Conservation (phyloP, 768 basidiomycete genomes). For the Porphyrellus cyaneotinctus region DNA sequence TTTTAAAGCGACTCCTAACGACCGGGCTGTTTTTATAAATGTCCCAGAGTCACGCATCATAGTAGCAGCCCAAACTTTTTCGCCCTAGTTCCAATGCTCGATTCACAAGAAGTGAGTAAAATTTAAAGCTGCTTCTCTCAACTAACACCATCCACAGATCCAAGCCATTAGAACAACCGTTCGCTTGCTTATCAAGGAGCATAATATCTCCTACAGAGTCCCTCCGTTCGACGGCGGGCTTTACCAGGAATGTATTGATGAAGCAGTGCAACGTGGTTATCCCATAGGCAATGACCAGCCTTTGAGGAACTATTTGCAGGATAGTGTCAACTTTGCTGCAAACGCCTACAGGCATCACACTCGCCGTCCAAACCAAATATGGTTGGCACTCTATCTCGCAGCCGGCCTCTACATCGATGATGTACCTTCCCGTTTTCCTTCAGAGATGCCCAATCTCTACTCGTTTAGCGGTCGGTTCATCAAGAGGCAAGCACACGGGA, state of each 20-base stretch:
- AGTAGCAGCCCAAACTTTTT: not conserved
- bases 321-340: not conserved
- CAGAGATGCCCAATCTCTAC: not conserved
- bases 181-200: not conserved
- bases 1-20: too few relatives aligned
- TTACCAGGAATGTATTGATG: not conserved
- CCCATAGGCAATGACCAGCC: not conserved
- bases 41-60: too few relatives aligned
- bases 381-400: not conserved
- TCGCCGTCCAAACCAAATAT: not conserved
- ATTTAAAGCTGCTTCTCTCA: not conserved
- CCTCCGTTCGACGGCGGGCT: not conserved
- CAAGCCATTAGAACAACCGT: not conserved
- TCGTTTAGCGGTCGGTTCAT: not conserved
- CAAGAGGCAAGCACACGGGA: not conserved
- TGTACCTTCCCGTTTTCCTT: not conserved
- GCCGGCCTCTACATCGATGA: not conserved
- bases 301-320: not conserved
- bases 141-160: not conserved
- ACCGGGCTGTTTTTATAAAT: too few relatives aligned
- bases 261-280: slow-evolving; percentile 1
- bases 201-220: not conserved
- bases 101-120: not conserved
- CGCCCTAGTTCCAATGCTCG: not conserved
- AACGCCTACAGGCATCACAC: not conserved